phyloP scores from a whole-genome alignment of 2,329 filamentous ascomycete species.

The Diaporthe helianthi region DNA sequence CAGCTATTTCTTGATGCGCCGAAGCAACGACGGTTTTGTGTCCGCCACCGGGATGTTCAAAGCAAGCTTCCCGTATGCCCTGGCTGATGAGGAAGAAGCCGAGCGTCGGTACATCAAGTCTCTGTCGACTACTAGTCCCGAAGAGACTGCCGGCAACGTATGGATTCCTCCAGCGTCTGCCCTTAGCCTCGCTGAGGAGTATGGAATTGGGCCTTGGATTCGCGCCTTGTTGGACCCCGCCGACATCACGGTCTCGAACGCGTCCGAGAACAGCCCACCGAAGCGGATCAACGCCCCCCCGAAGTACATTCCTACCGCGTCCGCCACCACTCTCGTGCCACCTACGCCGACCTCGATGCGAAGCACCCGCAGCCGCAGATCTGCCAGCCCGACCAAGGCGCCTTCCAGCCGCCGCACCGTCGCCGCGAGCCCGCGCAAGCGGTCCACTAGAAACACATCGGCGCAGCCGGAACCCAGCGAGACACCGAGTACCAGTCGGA shows the following conservation, averaged over 20 bases:
- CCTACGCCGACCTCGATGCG: slow-evolving; percentile 56
- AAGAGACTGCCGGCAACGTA: slow-evolving; percentile 95
- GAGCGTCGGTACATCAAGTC: slow-evolving; percentile 88
- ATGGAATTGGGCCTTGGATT: slow-evolving; percentile 86
- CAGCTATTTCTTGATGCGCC: slow-evolving; percentile 96
- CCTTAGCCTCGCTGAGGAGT: slow-evolving; percentile 83
- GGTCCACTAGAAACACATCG: slow-evolving; percentile 51
- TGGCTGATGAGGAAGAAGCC: slow-evolving; percentile 72
- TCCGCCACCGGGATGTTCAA: slow-evolving; percentile 94
- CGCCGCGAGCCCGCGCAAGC: slow-evolving; percentile 62
- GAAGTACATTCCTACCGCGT: slow-evolving; percentile 61
- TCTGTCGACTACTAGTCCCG: slow-evolving; percentile 78
- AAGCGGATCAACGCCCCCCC: slow-evolving; percentile 85
- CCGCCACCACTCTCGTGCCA: slow-evolving; percentile 53
- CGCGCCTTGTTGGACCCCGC: slow-evolving; percentile 89
- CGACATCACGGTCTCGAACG: slow-evolving; percentile 69
- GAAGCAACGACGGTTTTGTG: slow-evolving; percentile 83
- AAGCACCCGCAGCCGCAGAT: slow-evolving; percentile 60
- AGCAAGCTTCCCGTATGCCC: slow-evolving; percentile 82
- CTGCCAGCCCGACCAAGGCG: slow-evolving; percentile 63
- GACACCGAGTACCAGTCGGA: slow-evolving; percentile 37
- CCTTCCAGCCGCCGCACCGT: slow-evolving; percentile 47
- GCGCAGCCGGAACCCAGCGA: slow-evolving; percentile 50
- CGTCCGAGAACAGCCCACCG: slow-evolving; percentile 63
- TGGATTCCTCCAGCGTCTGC: slow-evolving; percentile 91